phyloP scores from a whole-genome alignment of 2,329 filamentous ascomycete species.

The Fusarium phyllophilum region DNA sequence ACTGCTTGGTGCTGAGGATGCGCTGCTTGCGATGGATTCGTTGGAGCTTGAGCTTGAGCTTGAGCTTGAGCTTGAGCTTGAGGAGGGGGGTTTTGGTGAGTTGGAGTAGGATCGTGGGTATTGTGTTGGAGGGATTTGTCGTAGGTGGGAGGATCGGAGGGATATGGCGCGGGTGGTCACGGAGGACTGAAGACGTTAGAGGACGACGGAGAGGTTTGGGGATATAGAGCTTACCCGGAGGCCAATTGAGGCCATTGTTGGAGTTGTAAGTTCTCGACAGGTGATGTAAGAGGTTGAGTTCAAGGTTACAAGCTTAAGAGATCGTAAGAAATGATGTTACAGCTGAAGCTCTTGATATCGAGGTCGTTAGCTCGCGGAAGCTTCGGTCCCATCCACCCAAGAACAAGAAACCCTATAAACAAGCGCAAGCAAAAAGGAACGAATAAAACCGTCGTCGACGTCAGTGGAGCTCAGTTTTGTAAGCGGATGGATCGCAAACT shows the following conservation, averaged over 20 bases:
- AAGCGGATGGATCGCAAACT: conserved; percentile 15
- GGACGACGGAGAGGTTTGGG: background rate
- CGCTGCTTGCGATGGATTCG: background rate
- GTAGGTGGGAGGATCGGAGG: conserved; percentile 32
- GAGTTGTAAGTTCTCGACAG: background rate
- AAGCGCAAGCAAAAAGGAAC: background rate
- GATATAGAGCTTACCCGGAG: conserved; percentile 35
- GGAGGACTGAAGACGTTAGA: conserved; percentile 32
- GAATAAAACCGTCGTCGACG: conserved; percentile 1
- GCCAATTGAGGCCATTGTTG: conserved; percentile 38
- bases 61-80: background rate
- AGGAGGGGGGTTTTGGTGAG: conserved; percentile 9
- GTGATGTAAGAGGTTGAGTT: background rate
- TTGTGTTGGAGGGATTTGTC: conserved; percentile 10
- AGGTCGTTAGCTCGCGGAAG: background rate
- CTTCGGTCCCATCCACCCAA: conserved; percentile 5
- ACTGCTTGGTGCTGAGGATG: conserved; percentile 5
- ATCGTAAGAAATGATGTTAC: background rate
- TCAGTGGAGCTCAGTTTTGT: conserved; percentile 29
- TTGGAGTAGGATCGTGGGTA: conserved; percentile 38
- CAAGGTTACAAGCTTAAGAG: background rate
- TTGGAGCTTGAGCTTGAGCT: background rate
- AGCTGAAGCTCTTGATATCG: conserved; percentile 29
- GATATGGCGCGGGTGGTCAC: conserved; percentile 37
- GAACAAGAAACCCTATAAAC: background rate